Evolutionary conservation across 805 yeast species (phyloP).

Genomic region (Ogataea glucozyma): DNA sequence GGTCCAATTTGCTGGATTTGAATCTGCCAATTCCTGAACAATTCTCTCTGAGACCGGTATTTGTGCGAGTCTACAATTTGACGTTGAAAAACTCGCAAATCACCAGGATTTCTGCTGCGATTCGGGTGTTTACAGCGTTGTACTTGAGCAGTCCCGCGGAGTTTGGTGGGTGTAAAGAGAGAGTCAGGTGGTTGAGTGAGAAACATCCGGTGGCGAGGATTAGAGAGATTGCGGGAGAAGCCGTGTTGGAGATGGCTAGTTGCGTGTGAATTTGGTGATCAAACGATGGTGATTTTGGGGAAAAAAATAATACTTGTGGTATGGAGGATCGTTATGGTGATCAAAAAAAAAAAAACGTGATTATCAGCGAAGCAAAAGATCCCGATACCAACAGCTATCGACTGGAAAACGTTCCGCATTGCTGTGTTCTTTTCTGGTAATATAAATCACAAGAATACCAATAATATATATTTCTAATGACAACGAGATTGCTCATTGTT

Average conservation of each 20-base stretch:
- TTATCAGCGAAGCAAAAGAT: too few relatives aligned
- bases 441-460: too few relatives aligned
- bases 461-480: too few relatives aligned
- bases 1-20: conserved; percentile 44
- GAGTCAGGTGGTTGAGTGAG: conserved; percentile 26
- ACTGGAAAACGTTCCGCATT: too few relatives aligned
- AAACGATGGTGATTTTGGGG: too few relatives aligned
- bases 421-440: too few relatives aligned
- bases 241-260: conserved; percentile 21
- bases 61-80: conserved; percentile 52
- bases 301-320: too few relatives aligned
- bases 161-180: conserved; percentile 20
- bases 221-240: conserved; percentile 22
- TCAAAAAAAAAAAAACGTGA: too few relatives aligned
- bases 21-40: conserved; percentile 34
- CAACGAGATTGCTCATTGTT: too few relatives aligned
- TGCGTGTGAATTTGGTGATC: too few relatives aligned
- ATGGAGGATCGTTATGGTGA: too few relatives aligned
- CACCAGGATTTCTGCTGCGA: conserved; percentile 39
- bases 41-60: conserved; percentile 39
- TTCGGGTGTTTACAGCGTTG: conserved; percentile 47
- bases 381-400: too few relatives aligned
- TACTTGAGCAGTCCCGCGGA: conserved; percentile 15
- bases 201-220: conserved; percentile 28
- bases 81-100: conserved; percentile 50